Percentiles rank a stretch among this genome's conserved stretches.
Evolutionary conservation across 768 basidiomycete species (phyloP).

Genomic region (Leccinum barrowsii): DNA sequence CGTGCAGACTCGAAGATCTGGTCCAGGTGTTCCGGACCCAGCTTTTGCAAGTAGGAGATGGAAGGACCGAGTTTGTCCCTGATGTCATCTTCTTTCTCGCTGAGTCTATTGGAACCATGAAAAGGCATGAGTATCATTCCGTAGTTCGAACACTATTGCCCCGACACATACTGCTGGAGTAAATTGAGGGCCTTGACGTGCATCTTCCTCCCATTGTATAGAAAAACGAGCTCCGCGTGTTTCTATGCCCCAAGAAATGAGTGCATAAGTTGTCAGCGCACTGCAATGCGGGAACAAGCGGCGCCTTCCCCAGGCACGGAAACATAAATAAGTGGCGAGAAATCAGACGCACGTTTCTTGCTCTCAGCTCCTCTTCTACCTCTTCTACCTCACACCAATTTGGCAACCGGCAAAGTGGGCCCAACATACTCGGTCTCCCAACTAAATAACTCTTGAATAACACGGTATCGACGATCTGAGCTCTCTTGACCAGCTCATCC

Average conservation of each 20-base stretch:
- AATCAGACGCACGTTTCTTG: conserved; percentile 57
- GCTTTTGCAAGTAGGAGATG: conserved; percentile 85
- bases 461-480: conserved; percentile 93
- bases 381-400: conserved; percentile 98
- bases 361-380: conserved; percentile 82
- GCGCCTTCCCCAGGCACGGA: neutral
- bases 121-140: neutral
- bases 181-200: conserved; percentile 83
- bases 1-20: conserved; percentile 78
- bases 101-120: conserved; percentile 49
- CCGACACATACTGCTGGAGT: conserved; percentile 67
- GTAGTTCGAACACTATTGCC: neutral
- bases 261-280: neutral
- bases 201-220: conserved; percentile 96
- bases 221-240: conserved; percentile 83
- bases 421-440: conserved; percentile 75
- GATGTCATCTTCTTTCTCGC: conserved; percentile 71
- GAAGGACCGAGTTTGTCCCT: conserved; percentile 81
- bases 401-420: conserved; percentile 81
- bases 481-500: conserved; percentile 81
- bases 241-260: conserved; percentile 48
- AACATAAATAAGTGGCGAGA: neutral
- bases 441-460: conserved; percentile 90
- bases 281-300: neutral
- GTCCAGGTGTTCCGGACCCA: conserved; percentile 77